These are phyloP conservation scores for Yamadazyma atlantica DNA, from an alignment of 1,139 yeast species.

Conservation along the genomic window DNA sequence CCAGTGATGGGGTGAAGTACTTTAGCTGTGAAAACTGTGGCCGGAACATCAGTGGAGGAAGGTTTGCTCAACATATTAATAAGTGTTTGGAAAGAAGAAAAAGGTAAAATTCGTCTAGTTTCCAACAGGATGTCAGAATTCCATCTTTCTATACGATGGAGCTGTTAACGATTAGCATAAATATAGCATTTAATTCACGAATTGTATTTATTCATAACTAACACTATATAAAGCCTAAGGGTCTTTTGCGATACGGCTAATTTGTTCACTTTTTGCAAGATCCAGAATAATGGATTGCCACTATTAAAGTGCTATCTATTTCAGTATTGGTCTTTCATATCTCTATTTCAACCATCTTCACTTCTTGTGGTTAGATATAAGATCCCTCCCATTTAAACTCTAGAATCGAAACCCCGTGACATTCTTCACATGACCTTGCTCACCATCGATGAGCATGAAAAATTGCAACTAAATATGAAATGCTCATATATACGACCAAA, in stretches of 20 bases:
- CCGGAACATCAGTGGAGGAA: constrained; percentile 82
- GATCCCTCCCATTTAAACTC: no score
- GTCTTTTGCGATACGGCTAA: not conserved
- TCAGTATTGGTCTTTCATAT: no score
- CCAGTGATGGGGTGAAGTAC: constrained; percentile 47
- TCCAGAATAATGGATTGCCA: no score
- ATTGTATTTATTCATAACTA: no score
- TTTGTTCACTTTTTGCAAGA: not conserved
- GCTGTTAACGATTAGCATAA: not conserved
- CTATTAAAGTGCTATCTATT: no score
- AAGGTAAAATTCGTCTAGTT: constrained; percentile 12
- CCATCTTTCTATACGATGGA: no score
- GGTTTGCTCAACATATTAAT: constrained; percentile 91
- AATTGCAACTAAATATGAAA: not conserved
- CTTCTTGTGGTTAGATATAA: no score
- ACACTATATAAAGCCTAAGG: no score
- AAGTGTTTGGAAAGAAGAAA: constrained; percentile 64
- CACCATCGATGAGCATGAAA: constrained; percentile 3
- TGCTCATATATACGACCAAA: no score
- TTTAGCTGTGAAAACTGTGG: constrained; percentile 80
- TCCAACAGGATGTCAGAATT: no score
- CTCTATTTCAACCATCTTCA: no score
- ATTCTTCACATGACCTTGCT: no score
- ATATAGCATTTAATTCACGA: not conserved
- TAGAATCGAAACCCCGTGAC: not conserved